Conservation (phyloP, 2,329 filamentous ascomycete species). For the Phyllosticta citribraziliensis region DNA sequence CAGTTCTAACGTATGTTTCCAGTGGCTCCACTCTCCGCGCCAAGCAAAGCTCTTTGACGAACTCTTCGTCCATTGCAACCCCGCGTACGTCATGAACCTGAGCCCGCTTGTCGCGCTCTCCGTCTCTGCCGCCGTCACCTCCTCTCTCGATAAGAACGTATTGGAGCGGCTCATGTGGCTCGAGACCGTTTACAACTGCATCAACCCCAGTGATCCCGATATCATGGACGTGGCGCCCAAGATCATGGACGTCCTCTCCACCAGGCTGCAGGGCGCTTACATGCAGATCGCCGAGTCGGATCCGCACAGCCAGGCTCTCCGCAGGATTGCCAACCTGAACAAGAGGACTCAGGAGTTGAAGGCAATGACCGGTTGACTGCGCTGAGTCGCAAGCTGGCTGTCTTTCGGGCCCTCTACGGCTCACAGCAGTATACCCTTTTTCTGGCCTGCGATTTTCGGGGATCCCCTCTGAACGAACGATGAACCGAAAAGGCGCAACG, state of each 20-base stretch:
- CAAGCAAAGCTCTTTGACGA: slow-evolving; percentile 53
- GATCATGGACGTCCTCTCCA: slow-evolving; percentile 50
- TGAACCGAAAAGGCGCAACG: not conserved
- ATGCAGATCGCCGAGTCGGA: slow-evolving; percentile 45
- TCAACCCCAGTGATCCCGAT: slow-evolving; percentile 46
- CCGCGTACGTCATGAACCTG: slow-evolving; percentile 45
- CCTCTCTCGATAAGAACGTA: slow-evolving; percentile 43
- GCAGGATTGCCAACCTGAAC: slow-evolving; percentile 39
- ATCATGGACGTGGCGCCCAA: slow-evolving; percentile 47
- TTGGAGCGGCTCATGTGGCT: slow-evolving; percentile 50
- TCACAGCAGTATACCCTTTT: not conserved
- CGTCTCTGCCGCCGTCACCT: slow-evolving; percentile 52
- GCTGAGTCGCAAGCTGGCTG: not conserved
- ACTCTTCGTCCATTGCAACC: slow-evolving; percentile 49
- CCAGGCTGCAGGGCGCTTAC: slow-evolving; percentile 48
- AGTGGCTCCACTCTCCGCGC: slow-evolving; percentile 53
- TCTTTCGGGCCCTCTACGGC: not conserved
- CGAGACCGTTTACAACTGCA: slow-evolving; percentile 42
- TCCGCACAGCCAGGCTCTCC: slow-evolving; percentile 42
- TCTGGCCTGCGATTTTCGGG: not conserved
- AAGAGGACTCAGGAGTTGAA: slow-evolving; percentile 22
- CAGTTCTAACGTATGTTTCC: slow-evolving; percentile 9
- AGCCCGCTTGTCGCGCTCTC: slow-evolving; percentile 51
- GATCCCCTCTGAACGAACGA: not conserved
- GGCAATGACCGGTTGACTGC: not conserved